A percentile compares a stretch with the other conserved stretches of the same genome.
Evolutionary conservation across 2,329 filamentous ascomycete genomes (phyloP).

Genomic region (Zopfia rhizophila): DNA sequence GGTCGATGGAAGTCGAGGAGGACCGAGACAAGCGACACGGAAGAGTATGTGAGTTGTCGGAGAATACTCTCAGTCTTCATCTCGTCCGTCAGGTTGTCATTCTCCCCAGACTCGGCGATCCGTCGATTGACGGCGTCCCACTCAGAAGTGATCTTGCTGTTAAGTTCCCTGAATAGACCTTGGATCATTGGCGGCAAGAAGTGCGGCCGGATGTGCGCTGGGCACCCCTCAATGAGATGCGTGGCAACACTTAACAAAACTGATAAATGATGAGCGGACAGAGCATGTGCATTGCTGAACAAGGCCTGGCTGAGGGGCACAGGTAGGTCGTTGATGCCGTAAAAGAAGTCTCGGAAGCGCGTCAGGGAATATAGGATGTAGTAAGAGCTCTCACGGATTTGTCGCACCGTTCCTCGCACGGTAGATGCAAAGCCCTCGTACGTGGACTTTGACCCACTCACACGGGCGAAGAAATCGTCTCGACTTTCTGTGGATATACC

Average conservation of each 20-base stretch:
- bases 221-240: slow-evolving; percentile 92
- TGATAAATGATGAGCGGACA: slow-evolving; percentile 93
- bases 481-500: slow-evolving; percentile 96
- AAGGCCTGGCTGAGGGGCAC: slow-evolving; percentile 84
- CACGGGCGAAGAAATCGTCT: slow-evolving; percentile 94
- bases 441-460: slow-evolving; percentile 87
- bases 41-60: slow-evolving; percentile 89
- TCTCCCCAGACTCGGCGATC: slow-evolving; percentile 72
- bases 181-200: slow-evolving; percentile 88
- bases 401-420: slow-evolving; percentile 86
- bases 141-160: slow-evolving; percentile 85
- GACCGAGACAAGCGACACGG: slow-evolving; percentile 89
- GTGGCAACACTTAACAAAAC: slow-evolving; percentile 90
- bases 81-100: slow-evolving; percentile 84
- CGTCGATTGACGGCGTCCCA: slow-evolving; percentile 77
- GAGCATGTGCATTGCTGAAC: slow-evolving; percentile 80
- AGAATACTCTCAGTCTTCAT: slow-evolving; percentile 99
- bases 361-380: slow-evolving; percentile 95
- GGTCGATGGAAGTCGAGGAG: slow-evolving; percentile 79
- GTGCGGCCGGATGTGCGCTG: slow-evolving; percentile 76
- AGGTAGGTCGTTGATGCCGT: slow-evolving; percentile 86
- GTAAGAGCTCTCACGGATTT: slow-evolving; percentile 92
- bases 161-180: slow-evolving; percentile 85
- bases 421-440: slow-evolving; percentile 95
- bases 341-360: slow-evolving; percentile 86